Conservation (phyloP, 176 grass and related monocot genomes). For the Musa schizocarpa region DNA sequence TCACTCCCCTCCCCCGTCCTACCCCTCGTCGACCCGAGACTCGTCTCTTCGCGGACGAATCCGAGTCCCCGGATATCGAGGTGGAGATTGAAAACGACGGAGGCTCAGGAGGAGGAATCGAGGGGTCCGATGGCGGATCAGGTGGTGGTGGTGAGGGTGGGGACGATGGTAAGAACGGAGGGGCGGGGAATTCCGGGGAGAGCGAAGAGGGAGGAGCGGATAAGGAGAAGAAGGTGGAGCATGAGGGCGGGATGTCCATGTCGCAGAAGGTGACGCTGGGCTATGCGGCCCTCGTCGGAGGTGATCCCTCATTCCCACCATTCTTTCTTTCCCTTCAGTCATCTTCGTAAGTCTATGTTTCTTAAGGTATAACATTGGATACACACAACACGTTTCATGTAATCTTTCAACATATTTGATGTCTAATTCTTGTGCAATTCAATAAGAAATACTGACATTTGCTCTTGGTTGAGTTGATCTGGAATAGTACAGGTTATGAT, state of each 20-base stretch:
- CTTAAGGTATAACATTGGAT: background rate
- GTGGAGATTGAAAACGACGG: conserved; percentile 7
- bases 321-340: background rate
- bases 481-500: background rate
- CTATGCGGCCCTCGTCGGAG: conserved; percentile 81
- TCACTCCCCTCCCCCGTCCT: background rate
- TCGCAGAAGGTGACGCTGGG: conserved; percentile 87
- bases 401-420: too few relatives aligned
- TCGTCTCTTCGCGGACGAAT: conserved; percentile 25
- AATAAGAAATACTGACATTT: background rate
- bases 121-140: conserved; percentile 12
- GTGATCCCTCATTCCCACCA: conserved; percentile 16
- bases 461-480: background rate
- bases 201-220: conserved; percentile 27
- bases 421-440: background rate
- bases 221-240: conserved; percentile 25
- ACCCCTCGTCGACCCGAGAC: conserved; percentile 15
- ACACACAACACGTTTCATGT: background rate
- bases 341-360: background rate
- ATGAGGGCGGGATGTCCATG: conserved; percentile 50
- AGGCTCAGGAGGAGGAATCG: conserved; percentile 17
- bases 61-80: conserved; percentile 15
- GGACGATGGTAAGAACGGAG: conserved; percentile 3
- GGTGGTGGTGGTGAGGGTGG: conserved; percentile 13
- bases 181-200: conserved; percentile 1